Evolutionary conservation across 129 eudicot genomes (phyloP), one percentile per base, ranked within the genome.

Genomic region (Daucus carota): DNA sequence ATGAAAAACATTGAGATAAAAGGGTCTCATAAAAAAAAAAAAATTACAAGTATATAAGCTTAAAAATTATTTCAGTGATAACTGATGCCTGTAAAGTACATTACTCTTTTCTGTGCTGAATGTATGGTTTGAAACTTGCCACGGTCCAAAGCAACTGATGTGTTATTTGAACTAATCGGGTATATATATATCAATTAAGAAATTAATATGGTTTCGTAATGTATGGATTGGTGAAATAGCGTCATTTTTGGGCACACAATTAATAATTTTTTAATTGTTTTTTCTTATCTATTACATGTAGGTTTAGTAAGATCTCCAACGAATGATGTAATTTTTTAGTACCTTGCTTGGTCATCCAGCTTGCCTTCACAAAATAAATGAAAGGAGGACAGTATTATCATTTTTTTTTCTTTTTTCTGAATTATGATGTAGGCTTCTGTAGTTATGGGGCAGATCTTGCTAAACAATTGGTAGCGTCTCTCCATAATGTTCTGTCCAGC

Each of bases 381-480:
- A 14, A n/a, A n/a, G n/a, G n/a, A n/a, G n/a, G n/a, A n/a, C n/a
- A n/a, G n/a, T n/a, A n/a, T n/a, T n/a, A n/a, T n/a, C n/a, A n/a
- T n/a, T n/a, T n/a, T n/a, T n/a, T n/a, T 16, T 13, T 52, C 62
- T 52, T 28, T 6, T 77, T 48, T 71, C 70, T 75, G 5, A 72
- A 63, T 71, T 68, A n/a, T 47, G 70, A 46, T 70, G 46, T 73
- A 90, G 98, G 98, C 42, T 85, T 84, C 78, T 93, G 98, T 83
- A 83, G 82, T 79, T 93, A 90, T 34, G 86, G 97, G 82, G 81
- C 75, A 11, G 97, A 93, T 75, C 91, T 93, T 62, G 96, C 97
- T 52, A 93, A 80, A 75, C 98, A 90, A 81, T 80, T 93, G 74
- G 75, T 85, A 24, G 79, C 85, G 36, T 88, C 86, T 78, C 85